Evolutionary conservation across 257 asterid genomes (phyloP).

Genomic region (Solanum lignicaule): DNA sequence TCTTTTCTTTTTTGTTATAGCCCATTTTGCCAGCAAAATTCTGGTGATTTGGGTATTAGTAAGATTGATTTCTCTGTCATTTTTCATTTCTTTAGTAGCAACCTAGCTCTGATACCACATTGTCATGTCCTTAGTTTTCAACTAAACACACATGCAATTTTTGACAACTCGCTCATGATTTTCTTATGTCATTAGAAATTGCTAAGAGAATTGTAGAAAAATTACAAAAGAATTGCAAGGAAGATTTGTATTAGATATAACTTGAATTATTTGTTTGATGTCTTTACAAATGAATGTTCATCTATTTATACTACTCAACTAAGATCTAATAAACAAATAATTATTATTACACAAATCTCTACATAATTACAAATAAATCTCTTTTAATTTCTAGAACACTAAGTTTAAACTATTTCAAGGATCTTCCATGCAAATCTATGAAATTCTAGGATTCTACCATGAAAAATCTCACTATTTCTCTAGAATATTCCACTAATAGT

Average conservation of each 20-base stretch:
- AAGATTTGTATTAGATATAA: not conserved
- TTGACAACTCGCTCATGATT: not conserved
- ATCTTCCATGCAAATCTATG: not conserved
- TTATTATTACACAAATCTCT: not conserved
- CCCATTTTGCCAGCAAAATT: not conserved
- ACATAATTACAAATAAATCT: too few species aligned
- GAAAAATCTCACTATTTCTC: not conserved
- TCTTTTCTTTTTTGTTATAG: not conserved
- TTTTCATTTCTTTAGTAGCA: too few species aligned
- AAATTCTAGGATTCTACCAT: too few species aligned
- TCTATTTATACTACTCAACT: too few species aligned
- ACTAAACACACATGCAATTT: not conserved
- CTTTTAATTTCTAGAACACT: too few species aligned
- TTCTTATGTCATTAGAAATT: not conserved
- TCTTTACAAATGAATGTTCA: not conserved
- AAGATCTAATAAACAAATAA: too few species aligned
- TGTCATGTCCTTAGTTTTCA: not conserved
- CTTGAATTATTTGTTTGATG: not conserved
- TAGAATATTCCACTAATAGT: too few species aligned
- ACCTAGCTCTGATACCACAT: not conserved
- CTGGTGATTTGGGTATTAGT: not conserved
- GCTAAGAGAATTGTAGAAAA: not conserved
- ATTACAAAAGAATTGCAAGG: not conserved
- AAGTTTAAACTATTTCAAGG: not conserved
- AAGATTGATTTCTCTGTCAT: too few species aligned